Evolutionary conservation across 2,329 filamentous ascomycete species (phyloP), one percentile per base, ranked within the genome.

Genomic region (Colletotrichum tropicale): DNA sequence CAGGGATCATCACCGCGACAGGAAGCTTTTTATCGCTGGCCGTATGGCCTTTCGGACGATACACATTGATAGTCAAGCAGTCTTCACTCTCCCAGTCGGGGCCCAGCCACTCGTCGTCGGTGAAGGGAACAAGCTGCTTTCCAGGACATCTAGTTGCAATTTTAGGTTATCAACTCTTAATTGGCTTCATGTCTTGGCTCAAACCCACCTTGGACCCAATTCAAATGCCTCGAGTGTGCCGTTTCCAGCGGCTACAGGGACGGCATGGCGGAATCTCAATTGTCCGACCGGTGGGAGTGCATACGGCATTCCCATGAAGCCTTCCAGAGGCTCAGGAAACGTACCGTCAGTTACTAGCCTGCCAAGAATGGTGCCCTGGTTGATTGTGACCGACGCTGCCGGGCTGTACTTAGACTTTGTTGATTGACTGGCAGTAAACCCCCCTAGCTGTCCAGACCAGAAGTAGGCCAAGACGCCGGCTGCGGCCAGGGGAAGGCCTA

Each of bases 41-140:
- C 58, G 86, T 34, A 71, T 78, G 18, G 6, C 76, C 69, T 5
- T 81, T 79, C 0, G 86, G 86, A 15, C 88, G 85, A 78, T 86
- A 89, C 13, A 92, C 81, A 78, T 91, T 91, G 15, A 87, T 80
- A 75, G 88, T 89, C 43, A 92, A 83, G 72, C 89, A 91, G 80
- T 90, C 85, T 81, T 92, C 90, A 65, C 86, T 81, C 76, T 83
- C 80, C 52, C 78, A 78, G 58, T 83, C 81, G 3, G 81, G 81
- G 1, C 81, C 81, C 2, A 83, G 78, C 3, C 81, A 66, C 3
- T 79, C 80, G 30, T 83, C 81, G 52, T 83, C 80, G 24, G 80
- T 79, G 36, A 83, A 83, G 5, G 81, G 80, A 4, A 82, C 80
- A 1, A 83, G 78, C 67, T 83, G 81, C 43, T 79, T 79, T 3